A percentile compares a stretch with the other conserved stretches of the same genome.
These are phyloP conservation scores for Fusarium sp. DNA, from an alignment of 2,329 filamentous ascomycete species.

Conservation along the genomic window DNA sequence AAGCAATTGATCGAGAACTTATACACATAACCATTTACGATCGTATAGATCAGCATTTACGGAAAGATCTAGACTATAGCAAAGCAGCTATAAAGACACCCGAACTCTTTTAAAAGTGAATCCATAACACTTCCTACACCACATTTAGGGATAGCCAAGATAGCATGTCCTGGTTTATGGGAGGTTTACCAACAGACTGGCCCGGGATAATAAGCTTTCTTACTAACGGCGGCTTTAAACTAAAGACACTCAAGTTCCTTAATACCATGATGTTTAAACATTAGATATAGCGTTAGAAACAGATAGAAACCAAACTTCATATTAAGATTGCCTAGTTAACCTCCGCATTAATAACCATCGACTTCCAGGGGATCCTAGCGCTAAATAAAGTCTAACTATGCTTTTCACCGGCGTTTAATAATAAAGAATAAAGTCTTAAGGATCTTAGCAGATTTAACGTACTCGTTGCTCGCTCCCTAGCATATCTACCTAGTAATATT, in stretches of 20 bases:
- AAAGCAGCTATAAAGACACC: slow-evolving; percentile 2
- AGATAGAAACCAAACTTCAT: not conserved
- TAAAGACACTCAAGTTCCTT: not conserved
- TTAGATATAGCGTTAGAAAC: not conserved
- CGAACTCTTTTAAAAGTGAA: slow-evolving; percentile 7
- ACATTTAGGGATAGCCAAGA: not conserved
- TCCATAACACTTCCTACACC: not conserved
- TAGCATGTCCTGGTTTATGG: not conserved
- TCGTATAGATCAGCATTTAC: not conserved
- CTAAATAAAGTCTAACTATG: slow-evolving; percentile 6
- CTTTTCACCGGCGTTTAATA: not conserved
- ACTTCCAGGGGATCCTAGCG: slow-evolving; percentile 5
- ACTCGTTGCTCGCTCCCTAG: slow-evolving; percentile 75
- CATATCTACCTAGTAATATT: slow-evolving; percentile 76
- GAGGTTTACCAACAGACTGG: slow-evolving; percentile 1
- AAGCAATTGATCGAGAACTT: not conserved
- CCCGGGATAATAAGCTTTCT: slow-evolving; percentile 1
- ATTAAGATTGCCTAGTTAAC: slow-evolving; percentile 1
- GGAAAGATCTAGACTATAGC: not conserved
- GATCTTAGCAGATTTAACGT: slow-evolving; percentile 67
- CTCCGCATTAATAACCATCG: slow-evolving; percentile 1
- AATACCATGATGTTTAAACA: not conserved
- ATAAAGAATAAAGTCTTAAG: not conserved
- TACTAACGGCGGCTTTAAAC: slow-evolving; percentile 1
- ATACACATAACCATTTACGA: not conserved